Evolutionary conservation across 1,139 yeast genomes (phyloP).

Genomic region (Casaregolazyma suthepensis): DNA sequence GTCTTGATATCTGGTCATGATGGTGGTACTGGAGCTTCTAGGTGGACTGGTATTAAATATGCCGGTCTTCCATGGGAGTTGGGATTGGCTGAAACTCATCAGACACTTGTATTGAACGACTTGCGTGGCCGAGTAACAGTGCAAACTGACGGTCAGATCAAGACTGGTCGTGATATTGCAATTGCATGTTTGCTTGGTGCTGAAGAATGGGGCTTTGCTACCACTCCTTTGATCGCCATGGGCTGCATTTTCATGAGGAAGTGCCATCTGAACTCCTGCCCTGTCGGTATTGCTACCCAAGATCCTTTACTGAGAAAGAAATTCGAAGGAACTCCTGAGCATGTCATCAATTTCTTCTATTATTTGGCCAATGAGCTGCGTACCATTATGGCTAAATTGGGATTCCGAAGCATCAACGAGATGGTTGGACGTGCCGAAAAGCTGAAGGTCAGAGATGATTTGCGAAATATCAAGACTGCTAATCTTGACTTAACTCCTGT

Average conservation of each 20-base stretch:
- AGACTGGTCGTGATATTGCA: constrained; percentile 95
- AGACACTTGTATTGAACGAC: constrained; percentile 91
- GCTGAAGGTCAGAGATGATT: constrained; percentile 76
- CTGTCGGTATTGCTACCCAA: constrained; percentile 98
- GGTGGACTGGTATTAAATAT: constrained; percentile 93
- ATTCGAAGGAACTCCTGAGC: constrained; percentile 96
- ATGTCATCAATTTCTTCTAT: constrained; percentile 94
- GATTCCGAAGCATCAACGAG: constrained; percentile 92
- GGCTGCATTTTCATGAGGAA: constrained; percentile 96
- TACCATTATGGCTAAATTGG: constrained; percentile 86
- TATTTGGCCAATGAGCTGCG: constrained; percentile 91
- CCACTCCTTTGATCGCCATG: constrained; percentile 94
- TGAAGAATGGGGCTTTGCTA: constrained; percentile 97
- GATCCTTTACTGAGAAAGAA: constrained; percentile 91
- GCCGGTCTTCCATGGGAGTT: constrained; percentile 99
- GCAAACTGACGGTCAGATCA: constrained; percentile 95
- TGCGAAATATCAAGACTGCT: constrained; percentile 83
- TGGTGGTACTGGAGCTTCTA: constrained; percentile 99
- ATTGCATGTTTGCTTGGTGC: constrained; percentile 95
- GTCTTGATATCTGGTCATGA: constrained; percentile 94
- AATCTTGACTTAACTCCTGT: constrained; percentile 89
- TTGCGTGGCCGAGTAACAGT: constrained; percentile 91
- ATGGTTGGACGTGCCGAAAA: constrained; percentile 98
- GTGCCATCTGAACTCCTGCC: constrained; percentile 91
- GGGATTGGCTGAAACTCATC: constrained; percentile 97